These are phyloP conservation scores for Erigeron canadensis DNA, from an alignment of 129 eudicot genomes.

Conservation along the genomic window DNA sequence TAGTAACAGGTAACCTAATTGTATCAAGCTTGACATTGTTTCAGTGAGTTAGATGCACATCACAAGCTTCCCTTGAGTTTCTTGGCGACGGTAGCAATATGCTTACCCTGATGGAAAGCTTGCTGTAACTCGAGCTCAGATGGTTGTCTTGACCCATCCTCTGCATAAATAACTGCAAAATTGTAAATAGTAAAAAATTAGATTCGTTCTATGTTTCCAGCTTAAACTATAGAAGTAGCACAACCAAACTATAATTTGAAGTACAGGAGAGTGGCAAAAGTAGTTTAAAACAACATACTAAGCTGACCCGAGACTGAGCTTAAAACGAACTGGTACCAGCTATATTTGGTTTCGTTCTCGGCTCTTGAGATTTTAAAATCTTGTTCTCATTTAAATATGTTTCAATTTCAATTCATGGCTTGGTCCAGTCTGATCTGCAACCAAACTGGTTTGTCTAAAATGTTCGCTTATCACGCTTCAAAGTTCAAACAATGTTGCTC, in stretches of 20 bases:
- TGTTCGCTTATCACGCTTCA: not conserved
- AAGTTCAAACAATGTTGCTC: not conserved
- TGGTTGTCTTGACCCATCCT: too few species aligned
- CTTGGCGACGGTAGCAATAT: too few species aligned
- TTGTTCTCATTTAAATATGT: not conserved
- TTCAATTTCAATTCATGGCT: not conserved
- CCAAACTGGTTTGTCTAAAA: too few species aligned
- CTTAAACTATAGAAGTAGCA: conserved; percentile 1
- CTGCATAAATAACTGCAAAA: too few species aligned
- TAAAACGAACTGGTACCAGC: not conserved
- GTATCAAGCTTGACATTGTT: too few species aligned
- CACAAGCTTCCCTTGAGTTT: too few species aligned
- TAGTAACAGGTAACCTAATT: too few species aligned
- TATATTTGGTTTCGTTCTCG: not conserved
- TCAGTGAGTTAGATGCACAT: too few species aligned
- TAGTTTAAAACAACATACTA: not conserved
- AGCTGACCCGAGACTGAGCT: not conserved
- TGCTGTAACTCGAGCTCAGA: too few species aligned
- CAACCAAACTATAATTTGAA: not conserved
- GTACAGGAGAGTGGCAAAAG: not conserved
- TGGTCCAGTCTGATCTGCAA: too few species aligned
- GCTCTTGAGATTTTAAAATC: not conserved
- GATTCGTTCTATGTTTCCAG: not conserved
- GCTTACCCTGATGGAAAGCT: too few species aligned
- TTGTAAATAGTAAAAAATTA: too few species aligned